Percentiles rank a stretch among this genome's conserved stretches.
Conservation (phyloP, 495 filamentous ascomycete genomes). For the Sordaria brevicollis region DNA sequence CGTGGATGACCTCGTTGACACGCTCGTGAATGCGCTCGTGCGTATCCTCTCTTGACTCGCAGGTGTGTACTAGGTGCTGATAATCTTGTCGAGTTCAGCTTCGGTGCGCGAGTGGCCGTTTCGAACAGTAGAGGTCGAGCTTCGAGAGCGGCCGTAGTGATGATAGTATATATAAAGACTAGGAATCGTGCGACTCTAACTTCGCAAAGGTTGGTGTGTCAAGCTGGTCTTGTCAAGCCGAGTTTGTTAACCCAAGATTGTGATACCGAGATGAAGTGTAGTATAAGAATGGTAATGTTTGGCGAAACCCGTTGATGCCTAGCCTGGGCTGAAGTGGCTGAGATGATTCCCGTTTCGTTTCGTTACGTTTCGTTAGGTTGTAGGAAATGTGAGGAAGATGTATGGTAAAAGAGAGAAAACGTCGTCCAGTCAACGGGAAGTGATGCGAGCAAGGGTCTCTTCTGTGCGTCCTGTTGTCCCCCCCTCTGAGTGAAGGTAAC, state of each 20-base stretch:
- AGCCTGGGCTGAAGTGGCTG: not conserved
- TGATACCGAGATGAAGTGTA: too few species aligned
- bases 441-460: not conserved
- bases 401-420: not conserved
- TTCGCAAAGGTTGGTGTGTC: not conserved
- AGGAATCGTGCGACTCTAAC: not conserved
- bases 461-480: not conserved
- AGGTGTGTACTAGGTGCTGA: not conserved
- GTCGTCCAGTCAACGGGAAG: not conserved
- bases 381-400: not conserved
- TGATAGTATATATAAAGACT: not conserved
- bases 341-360: too few species aligned
- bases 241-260: too few species aligned
- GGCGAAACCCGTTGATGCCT: not conserved
- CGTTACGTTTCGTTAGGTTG: too few species aligned
- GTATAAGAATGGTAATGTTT: not conserved
- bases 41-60: not conserved
- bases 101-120: not conserved
- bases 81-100: not conserved
- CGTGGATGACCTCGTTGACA: too few species aligned
- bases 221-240: not conserved
- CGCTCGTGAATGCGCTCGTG: not conserved
- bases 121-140: not conserved
- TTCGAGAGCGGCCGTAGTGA: not conserved
- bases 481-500: not conserved